These are phyloP conservation scores for Diplogelasinospora grovesii DNA, from an alignment of 495 filamentous ascomycete genomes.

Conservation along the genomic window DNA sequence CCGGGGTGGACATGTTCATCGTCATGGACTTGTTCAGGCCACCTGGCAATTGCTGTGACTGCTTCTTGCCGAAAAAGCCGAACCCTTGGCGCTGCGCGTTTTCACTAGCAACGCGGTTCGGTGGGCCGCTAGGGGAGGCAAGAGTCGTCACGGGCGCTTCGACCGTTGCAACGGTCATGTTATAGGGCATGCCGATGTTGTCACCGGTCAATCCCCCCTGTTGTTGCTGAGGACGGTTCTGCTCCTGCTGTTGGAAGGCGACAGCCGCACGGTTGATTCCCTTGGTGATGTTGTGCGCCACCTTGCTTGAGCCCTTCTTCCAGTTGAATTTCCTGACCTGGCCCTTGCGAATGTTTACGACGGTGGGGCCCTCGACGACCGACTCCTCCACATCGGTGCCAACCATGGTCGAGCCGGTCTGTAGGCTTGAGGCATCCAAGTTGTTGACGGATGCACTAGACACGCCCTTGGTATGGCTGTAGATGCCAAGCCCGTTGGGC, in stretches of 20 bases:
- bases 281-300: slow-evolving; percentile 90
- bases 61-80: slow-evolving; percentile 61
- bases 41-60: slow-evolving; percentile 25
- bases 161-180: slow-evolving; percentile 47
- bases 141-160: slow-evolving; percentile 35
- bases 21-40: slow-evolving; percentile 50
- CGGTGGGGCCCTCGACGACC: slow-evolving; percentile 72
- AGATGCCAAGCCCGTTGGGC: slow-evolving; percentile 82
- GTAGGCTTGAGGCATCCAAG: slow-evolving; percentile 35
- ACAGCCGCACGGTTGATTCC: slow-evolving; percentile 78
- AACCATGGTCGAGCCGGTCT: slow-evolving; percentile 42
- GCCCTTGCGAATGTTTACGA: slow-evolving; percentile 86
- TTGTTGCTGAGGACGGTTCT: slow-evolving; percentile 41
- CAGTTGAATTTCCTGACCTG: slow-evolving; percentile 95
- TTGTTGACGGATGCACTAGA: slow-evolving; percentile 60
- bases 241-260: slow-evolving; percentile 41
- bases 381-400: slow-evolving; percentile 61
- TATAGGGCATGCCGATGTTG: slow-evolving; percentile 55
- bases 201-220: slow-evolving; percentile 45
- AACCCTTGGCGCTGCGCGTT: slow-evolving; percentile 62
- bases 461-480: slow-evolving; percentile 64
- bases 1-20: slow-evolving; percentile 42
- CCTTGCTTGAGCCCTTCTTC: slow-evolving; percentile 91
- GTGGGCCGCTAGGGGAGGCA: slow-evolving; percentile 11
- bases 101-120: slow-evolving; percentile 36